Evolutionary conservation across 768 basidiomycete species (phyloP).

Genomic region (Termitomyces sp.): DNA sequence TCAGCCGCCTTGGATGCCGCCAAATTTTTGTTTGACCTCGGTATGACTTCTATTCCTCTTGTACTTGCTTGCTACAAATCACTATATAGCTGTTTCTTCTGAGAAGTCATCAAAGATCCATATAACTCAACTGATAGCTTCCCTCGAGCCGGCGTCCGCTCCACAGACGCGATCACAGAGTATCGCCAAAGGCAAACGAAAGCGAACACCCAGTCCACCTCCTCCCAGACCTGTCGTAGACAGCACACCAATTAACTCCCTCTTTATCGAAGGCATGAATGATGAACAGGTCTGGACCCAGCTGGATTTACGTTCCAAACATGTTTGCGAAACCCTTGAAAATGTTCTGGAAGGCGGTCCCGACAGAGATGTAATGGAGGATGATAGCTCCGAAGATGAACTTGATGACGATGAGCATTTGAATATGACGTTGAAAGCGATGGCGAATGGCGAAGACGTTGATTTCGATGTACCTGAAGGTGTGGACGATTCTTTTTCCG

Average conservation of each 20-base stretch:
- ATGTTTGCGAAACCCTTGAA: slow-evolving; percentile 65
- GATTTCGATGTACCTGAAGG: slow-evolving; percentile 25
- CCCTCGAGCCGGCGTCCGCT: slow-evolving; percentile 59
- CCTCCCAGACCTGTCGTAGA: slow-evolving; percentile 28
- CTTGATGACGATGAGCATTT: slow-evolving; percentile 25
- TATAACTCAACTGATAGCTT: slow-evolving; percentile 59
- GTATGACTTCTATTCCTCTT: slow-evolving; percentile 37
- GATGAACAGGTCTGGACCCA: slow-evolving; percentile 93
- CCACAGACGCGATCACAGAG: slow-evolving; percentile 74
- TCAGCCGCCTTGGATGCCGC: slow-evolving; percentile 60
- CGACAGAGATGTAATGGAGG: slow-evolving; percentile 24
- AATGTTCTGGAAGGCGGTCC: slow-evolving; percentile 47
- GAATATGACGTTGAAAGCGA: slow-evolving; percentile 21
- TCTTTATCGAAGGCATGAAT: slow-evolving; percentile 76
- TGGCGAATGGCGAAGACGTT: slow-evolving; percentile 27
- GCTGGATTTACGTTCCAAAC: slow-evolving; percentile 73
- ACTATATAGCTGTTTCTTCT: slow-evolving; percentile 51
- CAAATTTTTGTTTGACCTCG: slow-evolving; percentile 72
- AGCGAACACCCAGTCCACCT: slow-evolving; percentile 31
- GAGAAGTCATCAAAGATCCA: slow-evolving; percentile 60
- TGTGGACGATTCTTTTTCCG: slow-evolving; percentile 17
- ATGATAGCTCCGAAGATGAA: slow-evolving; percentile 23
- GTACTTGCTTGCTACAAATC: slow-evolving; percentile 3
- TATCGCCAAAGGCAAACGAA: slow-evolving; percentile 32
- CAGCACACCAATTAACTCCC: slow-evolving; percentile 70